A percentile compares a stretch with the other conserved stretches of the same genome.
phyloP scores from a whole-genome alignment of 2,329 filamentous ascomycete species.

The Apiospora aurea region DNA sequence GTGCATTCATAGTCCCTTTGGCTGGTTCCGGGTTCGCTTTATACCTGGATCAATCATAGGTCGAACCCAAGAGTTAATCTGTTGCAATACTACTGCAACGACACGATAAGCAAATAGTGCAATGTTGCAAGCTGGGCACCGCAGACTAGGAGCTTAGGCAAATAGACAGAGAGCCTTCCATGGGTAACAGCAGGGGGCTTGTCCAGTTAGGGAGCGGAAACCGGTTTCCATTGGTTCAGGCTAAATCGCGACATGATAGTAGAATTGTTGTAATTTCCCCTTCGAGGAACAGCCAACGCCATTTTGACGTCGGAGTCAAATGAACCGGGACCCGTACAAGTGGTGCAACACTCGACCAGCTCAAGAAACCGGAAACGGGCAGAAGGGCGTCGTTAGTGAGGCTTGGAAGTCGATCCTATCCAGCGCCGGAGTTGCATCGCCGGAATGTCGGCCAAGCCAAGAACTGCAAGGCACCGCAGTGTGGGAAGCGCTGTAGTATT shows the following conservation, averaged over 20 bases:
- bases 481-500: background rate
- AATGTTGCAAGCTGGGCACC: background rate
- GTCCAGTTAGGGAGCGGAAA: constrained; percentile 5
- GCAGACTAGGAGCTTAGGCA: background rate
- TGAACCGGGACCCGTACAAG: background rate
- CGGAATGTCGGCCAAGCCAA: background rate
- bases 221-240: background rate
- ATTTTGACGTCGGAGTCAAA: background rate
- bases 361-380: background rate
- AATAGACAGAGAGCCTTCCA: background rate
- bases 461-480: background rate
- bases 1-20: background rate
- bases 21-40: background rate
- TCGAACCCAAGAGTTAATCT: background rate
- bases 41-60: background rate
- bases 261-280: background rate
- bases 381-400: background rate
- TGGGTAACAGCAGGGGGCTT: background rate
- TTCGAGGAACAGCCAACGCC: background rate
- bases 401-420: background rate
- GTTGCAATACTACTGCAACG: background rate
- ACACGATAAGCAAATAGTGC: background rate
- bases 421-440: background rate
- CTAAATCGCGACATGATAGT: constrained; percentile 12
- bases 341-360: background rate